Conservation (phyloP, 441 rosid genomes). For the Pelargonium hybrid region DNA sequence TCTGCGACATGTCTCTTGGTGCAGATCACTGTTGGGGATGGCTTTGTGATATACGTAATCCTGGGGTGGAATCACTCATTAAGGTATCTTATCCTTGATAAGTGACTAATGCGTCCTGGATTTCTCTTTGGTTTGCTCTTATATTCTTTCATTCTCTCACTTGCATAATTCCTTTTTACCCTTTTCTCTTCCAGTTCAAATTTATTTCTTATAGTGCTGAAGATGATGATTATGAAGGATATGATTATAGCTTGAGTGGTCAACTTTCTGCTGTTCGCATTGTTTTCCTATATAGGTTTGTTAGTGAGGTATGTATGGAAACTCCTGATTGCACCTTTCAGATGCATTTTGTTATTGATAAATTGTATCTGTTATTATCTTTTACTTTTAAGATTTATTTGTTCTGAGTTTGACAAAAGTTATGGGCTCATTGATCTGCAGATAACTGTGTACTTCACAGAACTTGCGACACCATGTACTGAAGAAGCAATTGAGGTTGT, state of each 20-base stretch:
- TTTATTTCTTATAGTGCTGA: slow-evolving; percentile 80
- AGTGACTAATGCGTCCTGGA: slow-evolving; percentile 12
- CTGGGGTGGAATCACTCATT: slow-evolving; percentile 90
- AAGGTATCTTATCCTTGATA: slow-evolving; percentile 38
- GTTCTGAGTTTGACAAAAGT: slow-evolving; percentile 14
- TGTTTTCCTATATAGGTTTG: slow-evolving; percentile 91
- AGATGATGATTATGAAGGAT: slow-evolving; percentile 97
- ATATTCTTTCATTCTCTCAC: slow-evolving; percentile 7
- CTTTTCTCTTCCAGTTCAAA: slow-evolving; percentile 62
- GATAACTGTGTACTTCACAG: slow-evolving; percentile 94
- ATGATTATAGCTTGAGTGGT: slow-evolving; percentile 86
- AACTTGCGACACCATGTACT: slow-evolving; percentile 84
- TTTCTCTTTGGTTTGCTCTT: background rate
- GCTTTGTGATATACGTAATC: slow-evolving; percentile 99
- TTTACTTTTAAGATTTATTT: background rate
- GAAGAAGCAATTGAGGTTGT: slow-evolving; percentile 97
- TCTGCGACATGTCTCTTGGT: slow-evolving; percentile 86
- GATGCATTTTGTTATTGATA: background rate
- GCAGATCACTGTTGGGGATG: slow-evolving; percentile 73
- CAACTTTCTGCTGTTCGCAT: slow-evolving; percentile 93
- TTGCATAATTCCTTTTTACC: background rate
- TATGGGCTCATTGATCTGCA: slow-evolving; percentile 31
- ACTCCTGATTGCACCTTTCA: background rate
- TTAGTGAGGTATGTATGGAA: slow-evolving; percentile 75
- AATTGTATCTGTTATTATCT: too few relatives aligned